A percentile compares a stretch with the other conserved stretches of the same genome.
phyloP scores from a whole-genome alignment of 192 early-diverging fungal species.

The Rhizophagus sp. region DNA sequence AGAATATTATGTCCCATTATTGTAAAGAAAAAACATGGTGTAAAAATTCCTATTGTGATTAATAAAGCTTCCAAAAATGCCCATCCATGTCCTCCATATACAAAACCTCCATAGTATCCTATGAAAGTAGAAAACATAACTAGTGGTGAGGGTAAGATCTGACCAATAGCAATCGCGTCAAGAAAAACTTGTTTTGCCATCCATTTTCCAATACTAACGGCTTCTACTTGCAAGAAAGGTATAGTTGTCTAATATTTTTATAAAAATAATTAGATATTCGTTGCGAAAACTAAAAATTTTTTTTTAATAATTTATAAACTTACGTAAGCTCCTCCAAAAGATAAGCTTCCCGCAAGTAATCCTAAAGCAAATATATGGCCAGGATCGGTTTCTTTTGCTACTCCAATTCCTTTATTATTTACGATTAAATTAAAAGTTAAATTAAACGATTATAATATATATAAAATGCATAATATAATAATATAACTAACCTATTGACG shows the following conservation, averaged over 20 bases:
- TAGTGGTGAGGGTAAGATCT: constrained; percentile 49
- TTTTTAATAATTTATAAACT: neutral
- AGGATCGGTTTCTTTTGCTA: constrained; percentile 37
- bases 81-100: constrained; percentile 22
- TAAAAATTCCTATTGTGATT: constrained; percentile 32
- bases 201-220: constrained; percentile 51
- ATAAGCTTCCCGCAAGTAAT: constrained; percentile 46
- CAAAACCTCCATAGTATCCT: constrained; percentile 34
- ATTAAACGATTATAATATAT: no score
- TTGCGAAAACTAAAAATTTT: neutral
- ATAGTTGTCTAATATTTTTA: constrained; percentile 40
- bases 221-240: constrained; percentile 56
- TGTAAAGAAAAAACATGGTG: constrained; percentile 35
- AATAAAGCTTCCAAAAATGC: constrained; percentile 31
- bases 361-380: constrained; percentile 51
- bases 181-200: constrained; percentile 50
- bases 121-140: constrained; percentile 55
- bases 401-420: constrained; percentile 44
- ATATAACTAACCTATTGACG: no score
- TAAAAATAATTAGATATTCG: neutral
- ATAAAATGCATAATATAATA: no score
- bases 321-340: constrained; percentile 57
- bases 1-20: constrained; percentile 26
- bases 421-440: neutral
- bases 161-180: constrained; percentile 55